Conservation (phyloP, 768 basidiomycete genomes). For the Phaeotremella fagi region DNA sequence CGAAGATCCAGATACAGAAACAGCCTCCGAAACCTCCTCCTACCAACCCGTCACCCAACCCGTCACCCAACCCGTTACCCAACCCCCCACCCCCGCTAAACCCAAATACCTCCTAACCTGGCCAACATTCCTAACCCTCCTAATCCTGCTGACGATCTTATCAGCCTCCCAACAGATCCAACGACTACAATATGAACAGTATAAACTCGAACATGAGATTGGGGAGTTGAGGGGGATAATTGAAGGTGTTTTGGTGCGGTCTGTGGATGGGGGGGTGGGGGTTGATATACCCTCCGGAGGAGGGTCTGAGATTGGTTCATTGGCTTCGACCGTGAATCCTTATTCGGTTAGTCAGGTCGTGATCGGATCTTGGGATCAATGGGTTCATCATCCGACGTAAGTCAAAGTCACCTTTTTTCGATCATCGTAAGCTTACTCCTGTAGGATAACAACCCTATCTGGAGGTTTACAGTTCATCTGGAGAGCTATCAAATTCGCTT, state of each 20-base stretch:
- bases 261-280: background rate
- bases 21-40: background rate
- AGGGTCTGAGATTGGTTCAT: too few species aligned
- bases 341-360: background rate
- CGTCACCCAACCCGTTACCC: background rate
- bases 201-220: background rate
- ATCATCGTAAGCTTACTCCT: too few species aligned
- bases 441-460: background rate
- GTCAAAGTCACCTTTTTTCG: too few species aligned
- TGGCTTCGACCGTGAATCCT: too few species aligned
- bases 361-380: too few species aligned
- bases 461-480: background rate
- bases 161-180: background rate
- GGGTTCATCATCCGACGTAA: background rate
- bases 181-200: background rate
- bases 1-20: background rate
- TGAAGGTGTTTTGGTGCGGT: background rate
- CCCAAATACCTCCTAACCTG: background rate
- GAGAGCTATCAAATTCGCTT: background rate
- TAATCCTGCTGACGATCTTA: background rate
- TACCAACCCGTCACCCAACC: background rate
- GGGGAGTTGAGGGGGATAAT: background rate
- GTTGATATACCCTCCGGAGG: background rate
- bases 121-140: background rate
- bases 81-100: background rate